A percentile compares a stretch with the other conserved stretches of the same genome.
Evolutionary conservation across 257 asterid species (phyloP).

Genomic region (Parsonsia alboflavescens): DNA sequence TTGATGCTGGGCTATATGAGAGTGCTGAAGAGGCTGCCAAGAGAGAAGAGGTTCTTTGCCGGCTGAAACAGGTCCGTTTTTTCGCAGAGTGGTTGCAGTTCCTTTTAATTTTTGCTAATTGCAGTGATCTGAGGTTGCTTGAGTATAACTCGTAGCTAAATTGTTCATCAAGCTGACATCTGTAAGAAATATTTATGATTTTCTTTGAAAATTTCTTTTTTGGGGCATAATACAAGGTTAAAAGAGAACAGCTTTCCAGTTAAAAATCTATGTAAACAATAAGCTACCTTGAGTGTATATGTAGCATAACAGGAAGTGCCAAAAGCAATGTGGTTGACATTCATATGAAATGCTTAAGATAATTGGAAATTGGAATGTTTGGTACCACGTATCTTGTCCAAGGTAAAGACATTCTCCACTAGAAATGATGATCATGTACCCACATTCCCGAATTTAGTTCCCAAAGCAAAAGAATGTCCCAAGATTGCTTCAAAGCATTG

Average conservation of each 20-base stretch:
- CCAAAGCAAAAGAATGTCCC: not conserved
- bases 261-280: not conserved
- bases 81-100: not conserved
- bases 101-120: not conserved
- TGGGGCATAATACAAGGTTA: not conserved
- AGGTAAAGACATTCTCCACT: not conserved
- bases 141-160: not conserved
- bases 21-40: constrained; percentile 62
- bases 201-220: not conserved
- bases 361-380: not conserved
- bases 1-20: constrained; percentile 70
- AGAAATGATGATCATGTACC: not conserved
- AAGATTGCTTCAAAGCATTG: too few relatives aligned
- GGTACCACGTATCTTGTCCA: not conserved
- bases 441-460: not conserved
- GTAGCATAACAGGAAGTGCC: not conserved
- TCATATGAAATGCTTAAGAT: not conserved
- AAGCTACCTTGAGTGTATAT: too few relatives aligned
- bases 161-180: not conserved
- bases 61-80: constrained; percentile 61
- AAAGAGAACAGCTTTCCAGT: not conserved
- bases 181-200: not conserved
- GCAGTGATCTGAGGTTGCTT: not conserved
- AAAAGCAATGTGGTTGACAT: not conserved
- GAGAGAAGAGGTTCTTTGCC: constrained; percentile 62